Evolutionary conservation across 805 yeast species (phyloP).

Genomic region (Kodamaea restingae): DNA sequence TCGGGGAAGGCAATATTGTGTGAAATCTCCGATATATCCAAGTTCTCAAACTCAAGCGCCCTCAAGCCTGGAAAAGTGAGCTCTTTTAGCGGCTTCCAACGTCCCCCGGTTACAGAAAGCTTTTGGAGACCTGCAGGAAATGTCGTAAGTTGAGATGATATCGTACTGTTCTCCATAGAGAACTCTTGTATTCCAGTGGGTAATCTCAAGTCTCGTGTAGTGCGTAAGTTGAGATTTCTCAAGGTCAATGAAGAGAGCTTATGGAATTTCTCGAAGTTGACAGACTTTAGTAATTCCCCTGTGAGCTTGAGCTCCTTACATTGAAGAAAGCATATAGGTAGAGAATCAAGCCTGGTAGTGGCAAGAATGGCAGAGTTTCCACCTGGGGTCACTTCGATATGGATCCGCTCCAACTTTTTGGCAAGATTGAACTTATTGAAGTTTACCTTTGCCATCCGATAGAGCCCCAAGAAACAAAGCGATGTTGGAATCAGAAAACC

Average conservation of each 20-base stretch:
- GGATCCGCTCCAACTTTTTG: conserved; percentile 9
- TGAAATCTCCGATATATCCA: conserved; percentile 7
- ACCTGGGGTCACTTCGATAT: conserved; percentile 3
- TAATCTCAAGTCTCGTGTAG: conserved; percentile 8
- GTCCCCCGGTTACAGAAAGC: conserved; percentile 9
- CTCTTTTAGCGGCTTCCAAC: conserved; percentile 9
- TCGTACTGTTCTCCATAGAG: conserved; percentile 9
- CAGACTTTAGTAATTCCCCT: conserved; percentile 5
- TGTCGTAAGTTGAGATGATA: conserved; percentile 10
- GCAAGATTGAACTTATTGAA: conserved; percentile 12
- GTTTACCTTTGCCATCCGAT: conserved; percentile 8
- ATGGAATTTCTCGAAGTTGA: conserved; percentile 9
- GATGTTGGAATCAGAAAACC: conserved; percentile 7
- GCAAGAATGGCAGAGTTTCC: conserved; percentile 6
- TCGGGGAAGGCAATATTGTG: conserved; percentile 6
- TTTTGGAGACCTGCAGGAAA: conserved; percentile 9
- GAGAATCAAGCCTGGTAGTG: conserved; percentile 8
- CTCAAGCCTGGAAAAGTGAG: conserved; percentile 8
- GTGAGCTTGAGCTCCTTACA: conserved; percentile 9
- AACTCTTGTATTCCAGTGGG: conserved; percentile 7
- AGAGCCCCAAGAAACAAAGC: conserved; percentile 7
- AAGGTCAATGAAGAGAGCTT: conserved; percentile 9
- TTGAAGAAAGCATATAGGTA: conserved; percentile 6
- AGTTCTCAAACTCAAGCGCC: conserved; percentile 9
- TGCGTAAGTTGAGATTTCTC: conserved; percentile 6